Evolutionary conservation across 768 basidiomycete genomes (phyloP).

Genomic region (Austroboletus festivus): DNA sequence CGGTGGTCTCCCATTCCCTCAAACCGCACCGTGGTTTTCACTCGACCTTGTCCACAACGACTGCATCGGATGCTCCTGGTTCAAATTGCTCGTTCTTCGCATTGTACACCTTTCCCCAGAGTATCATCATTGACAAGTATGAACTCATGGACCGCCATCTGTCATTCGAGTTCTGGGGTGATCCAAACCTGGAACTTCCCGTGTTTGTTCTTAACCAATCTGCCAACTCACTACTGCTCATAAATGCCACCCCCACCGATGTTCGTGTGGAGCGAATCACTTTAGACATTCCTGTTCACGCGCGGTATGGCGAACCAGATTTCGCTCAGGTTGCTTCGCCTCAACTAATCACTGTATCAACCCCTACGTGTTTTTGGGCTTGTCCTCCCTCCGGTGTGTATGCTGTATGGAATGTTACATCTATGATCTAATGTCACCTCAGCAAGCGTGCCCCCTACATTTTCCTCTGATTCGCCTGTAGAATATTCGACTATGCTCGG

Average conservation of each 20-base stretch:
- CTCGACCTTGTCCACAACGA: slow-evolving; percentile 25
- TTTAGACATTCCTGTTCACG: slow-evolving; percentile 42
- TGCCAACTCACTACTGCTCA: slow-evolving; percentile 29
- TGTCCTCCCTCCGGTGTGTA: slow-evolving; percentile 27
- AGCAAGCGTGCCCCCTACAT: slow-evolving; percentile 4
- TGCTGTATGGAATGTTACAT: neutral
- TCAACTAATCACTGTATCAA: slow-evolving; percentile 21
- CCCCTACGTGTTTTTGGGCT: slow-evolving; percentile 33
- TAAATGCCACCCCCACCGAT: slow-evolving; percentile 23
- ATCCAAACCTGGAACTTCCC: slow-evolving; percentile 43
- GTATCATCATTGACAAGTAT: slow-evolving; percentile 43
- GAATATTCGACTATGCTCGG: slow-evolving; percentile 23
- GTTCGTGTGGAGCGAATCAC: slow-evolving; percentile 7
- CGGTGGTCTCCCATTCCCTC: slow-evolving; percentile 17
- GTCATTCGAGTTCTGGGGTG: slow-evolving; percentile 35
- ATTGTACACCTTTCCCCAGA: slow-evolving; percentile 36
- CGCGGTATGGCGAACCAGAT: slow-evolving; percentile 38
- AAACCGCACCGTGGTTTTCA: slow-evolving; percentile 29
- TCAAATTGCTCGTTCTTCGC: slow-evolving; percentile 30
- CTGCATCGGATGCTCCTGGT: slow-evolving; percentile 12
- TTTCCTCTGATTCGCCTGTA: slow-evolving; percentile 19
- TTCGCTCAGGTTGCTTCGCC: slow-evolving; percentile 3
- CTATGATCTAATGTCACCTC: slow-evolving; percentile 3
- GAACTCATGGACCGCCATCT: slow-evolving; percentile 37
- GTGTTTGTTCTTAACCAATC: slow-evolving; percentile 32